Evolutionary conservation across 169 alveolate genomes (phyloP), one percentile per base, ranked within the genome.

Genomic region (Plasmodium knowlesi): DNA sequence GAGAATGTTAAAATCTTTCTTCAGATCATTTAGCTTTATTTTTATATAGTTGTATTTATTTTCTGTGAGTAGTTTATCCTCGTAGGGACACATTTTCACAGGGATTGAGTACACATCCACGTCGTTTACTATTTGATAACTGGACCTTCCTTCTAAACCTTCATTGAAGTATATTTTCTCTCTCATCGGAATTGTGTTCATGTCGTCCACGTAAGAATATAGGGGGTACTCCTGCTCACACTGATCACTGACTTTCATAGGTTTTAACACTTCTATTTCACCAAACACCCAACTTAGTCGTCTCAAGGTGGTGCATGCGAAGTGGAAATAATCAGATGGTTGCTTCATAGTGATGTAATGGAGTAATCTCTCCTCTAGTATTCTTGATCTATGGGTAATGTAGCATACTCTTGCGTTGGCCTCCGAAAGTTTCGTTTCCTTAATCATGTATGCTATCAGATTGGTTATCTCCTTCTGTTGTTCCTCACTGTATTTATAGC

Each of bases 261-360:
- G 85, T 3, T 10, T 74, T 14, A 85, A 53, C 14, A 54, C 78
- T 74, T 85, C 93, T 1, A 85, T 85, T 85, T 85, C 93, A 6
- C 93, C 93, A 46, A 85, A 85, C 16, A 85, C 78, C 93, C 93
- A 85, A 28, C 93, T 83, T 14, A 85, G 32, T 43, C 93, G 34
- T 25, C 81, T 57, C n/a, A 85, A 85, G 5, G 93, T 85, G 22
- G 85, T 85, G 70, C 85, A 74, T 14, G 93, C 93, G 73, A 85
- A 85, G 22, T 85, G 81, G 57, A 85, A 85, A 76, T 85, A 85
- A 53, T 85, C 93, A 32, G 93, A 85, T 9, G 93, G 93, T 0
- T 12, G n/a, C 61, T 73, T 85, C 28, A 37, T 46, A 3, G 34
- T 85, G 2, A 43, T 76, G 61, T 85, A 85, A 74, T 85, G 79